Evolutionary conservation across 345 rosid species (phyloP).

Genomic region (Syzygium jambos): DNA sequence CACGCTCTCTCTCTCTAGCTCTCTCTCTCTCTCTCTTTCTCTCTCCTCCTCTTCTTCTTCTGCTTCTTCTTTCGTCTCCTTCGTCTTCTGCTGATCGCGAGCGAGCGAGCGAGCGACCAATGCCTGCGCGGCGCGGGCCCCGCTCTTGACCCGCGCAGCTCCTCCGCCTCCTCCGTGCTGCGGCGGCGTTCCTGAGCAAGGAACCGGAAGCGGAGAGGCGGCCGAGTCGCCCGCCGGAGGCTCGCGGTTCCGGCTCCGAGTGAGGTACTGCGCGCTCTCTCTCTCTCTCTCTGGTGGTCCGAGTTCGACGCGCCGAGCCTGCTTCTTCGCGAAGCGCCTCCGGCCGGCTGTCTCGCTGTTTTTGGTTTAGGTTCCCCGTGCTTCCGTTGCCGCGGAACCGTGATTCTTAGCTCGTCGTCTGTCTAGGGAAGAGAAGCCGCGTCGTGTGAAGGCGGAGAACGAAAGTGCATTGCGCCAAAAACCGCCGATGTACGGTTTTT

Average conservation of each 20-base stretch:
- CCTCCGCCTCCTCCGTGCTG: background rate
- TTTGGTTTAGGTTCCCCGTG: background rate
- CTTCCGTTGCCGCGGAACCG: background rate
- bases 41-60: background rate
- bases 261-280: background rate
- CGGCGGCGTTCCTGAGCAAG: background rate
- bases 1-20: background rate
- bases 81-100: background rate
- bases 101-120: background rate
- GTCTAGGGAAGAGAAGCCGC: background rate
- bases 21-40: background rate
- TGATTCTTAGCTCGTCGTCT: background rate
- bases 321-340: background rate
- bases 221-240: background rate
- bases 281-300: background rate
- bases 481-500: background rate
- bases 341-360: background rate
- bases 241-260: background rate
- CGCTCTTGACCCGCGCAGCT: background rate
- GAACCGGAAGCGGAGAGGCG: background rate
- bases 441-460: background rate
- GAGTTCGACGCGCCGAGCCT: background rate
- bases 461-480: background rate
- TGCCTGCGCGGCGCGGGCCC: background rate
- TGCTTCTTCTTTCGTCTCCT: background rate